phyloP scores from a whole-genome alignment of 2,329 filamentous ascomycete genomes.

The Beauveria scarabaeidicola region DNA sequence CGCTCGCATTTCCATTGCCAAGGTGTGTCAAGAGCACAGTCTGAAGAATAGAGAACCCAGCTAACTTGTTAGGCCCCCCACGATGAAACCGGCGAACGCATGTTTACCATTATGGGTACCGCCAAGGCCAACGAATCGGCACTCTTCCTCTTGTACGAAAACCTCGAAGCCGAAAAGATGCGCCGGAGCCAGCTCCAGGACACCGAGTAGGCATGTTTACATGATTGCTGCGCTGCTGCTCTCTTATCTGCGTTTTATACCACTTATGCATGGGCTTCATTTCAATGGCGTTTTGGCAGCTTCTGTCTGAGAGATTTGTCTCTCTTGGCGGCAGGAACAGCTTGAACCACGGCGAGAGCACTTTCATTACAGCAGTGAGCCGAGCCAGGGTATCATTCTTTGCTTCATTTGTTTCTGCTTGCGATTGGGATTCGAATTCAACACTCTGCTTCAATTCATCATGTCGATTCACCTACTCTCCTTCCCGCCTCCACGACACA shows the following conservation, averaged over 20 bases:
- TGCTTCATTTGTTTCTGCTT: constrained; percentile 6
- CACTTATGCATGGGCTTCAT: constrained; percentile 24
- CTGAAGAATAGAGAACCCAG: not conserved
- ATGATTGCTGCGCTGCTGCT: constrained; percentile 9
- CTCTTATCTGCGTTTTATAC: constrained; percentile 17
- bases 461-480: constrained; percentile 12
- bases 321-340: constrained; percentile 34
- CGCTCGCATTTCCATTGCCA: constrained; percentile 94
- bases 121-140: constrained; percentile 91
- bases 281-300: constrained; percentile 45
- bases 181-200: constrained; percentile 73
- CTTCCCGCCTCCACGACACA: constrained; percentile 16
- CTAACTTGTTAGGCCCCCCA: constrained; percentile 54
- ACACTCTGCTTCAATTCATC: not conserved
- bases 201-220: constrained; percentile 35
- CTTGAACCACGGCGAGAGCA: constrained; percentile 29
- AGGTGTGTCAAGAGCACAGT: constrained; percentile 30
- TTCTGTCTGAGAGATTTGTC: constrained; percentile 33
- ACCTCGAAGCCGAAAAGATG: constrained; percentile 98
- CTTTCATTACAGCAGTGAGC: constrained; percentile 13
- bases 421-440: not conserved
- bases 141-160: constrained; percentile 94
- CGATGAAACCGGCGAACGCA: constrained; percentile 94
- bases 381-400: constrained; percentile 6
- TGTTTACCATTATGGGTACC: constrained; percentile 99